Evolutionary conservation across 23 red algal genomes (phyloP).

Genomic region (Gracilaria domingensis): DNA sequence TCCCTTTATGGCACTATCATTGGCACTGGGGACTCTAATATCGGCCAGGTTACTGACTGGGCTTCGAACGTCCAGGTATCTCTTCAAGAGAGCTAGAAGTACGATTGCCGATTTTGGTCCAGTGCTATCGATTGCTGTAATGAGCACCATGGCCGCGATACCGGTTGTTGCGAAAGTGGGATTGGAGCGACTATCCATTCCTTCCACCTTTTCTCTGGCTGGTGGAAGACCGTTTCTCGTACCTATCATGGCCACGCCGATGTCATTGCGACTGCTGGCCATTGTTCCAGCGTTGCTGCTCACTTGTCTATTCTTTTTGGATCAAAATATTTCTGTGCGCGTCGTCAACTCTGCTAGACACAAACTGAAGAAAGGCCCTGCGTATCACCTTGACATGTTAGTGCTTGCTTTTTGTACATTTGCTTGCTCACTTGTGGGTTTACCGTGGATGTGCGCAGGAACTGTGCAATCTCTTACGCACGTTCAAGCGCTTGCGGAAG

Average conservation of each 20-base stretch:
- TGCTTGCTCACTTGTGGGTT: slow-evolving; percentile 83
- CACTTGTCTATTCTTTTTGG: slow-evolving; percentile 92
- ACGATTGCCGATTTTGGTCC: slow-evolving; percentile 92
- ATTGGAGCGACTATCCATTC: slow-evolving; percentile 75
- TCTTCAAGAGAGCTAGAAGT: slow-evolving; percentile 66
- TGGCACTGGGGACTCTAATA: slow-evolving; percentile 84
- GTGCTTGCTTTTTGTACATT: slow-evolving; percentile 81
- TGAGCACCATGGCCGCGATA: slow-evolving; percentile 72
- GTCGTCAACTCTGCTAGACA: slow-evolving; percentile 90
- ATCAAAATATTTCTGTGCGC: slow-evolving; percentile 94
- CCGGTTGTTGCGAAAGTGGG: slow-evolving; percentile 60
- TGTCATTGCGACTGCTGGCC: slow-evolving; percentile 67
- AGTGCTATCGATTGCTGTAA: slow-evolving; percentile 77
- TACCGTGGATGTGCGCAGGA: slow-evolving; percentile 98
- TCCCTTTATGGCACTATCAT: slow-evolving; percentile 68
- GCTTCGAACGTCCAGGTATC: slow-evolving; percentile 76
- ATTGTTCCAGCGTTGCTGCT: slow-evolving; percentile 89
- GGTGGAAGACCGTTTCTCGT: slow-evolving; percentile 78
- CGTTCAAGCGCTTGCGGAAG: slow-evolving; percentile 83
- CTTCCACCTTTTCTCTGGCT: slow-evolving; percentile 75
- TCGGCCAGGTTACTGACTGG: slow-evolving; percentile 73
- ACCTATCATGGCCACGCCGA: slow-evolving; percentile 66
- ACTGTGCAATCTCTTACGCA: slow-evolving; percentile 94
- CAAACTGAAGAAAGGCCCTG: slow-evolving; percentile 86
- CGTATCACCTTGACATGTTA: slow-evolving; percentile 92